phyloP scores from a whole-genome alignment of 83 land plant genomes.

The Picea engelmannii region DNA sequence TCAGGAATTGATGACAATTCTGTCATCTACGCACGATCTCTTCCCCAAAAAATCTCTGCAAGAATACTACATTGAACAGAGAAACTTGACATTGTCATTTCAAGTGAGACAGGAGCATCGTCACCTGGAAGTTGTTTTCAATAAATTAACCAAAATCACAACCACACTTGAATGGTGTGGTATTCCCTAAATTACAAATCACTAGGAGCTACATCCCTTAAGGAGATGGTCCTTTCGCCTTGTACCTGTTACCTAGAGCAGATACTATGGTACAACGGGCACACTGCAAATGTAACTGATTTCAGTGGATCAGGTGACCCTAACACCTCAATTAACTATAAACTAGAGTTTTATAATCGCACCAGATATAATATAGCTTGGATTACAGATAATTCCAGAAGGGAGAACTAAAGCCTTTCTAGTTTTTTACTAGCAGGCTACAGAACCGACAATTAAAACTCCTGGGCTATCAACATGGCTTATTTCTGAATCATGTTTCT shows the following conservation, averaged over 20 bases:
- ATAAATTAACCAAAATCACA: constrained; percentile 14
- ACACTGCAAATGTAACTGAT: constrained; percentile 12
- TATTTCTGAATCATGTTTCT: constrained; percentile 10
- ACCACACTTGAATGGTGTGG: constrained; percentile 15
- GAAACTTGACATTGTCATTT: no score
- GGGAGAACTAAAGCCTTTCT: background rate
- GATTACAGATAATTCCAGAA: background rate
- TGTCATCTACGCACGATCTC: no score
- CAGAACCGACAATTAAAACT: constrained; percentile 19
- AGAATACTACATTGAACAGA: no score
- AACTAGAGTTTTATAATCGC: constrained; percentile 11
- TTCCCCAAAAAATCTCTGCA: no score
- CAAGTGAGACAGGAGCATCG: background rate
- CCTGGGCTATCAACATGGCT: background rate
- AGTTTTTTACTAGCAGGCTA: constrained; percentile 6
- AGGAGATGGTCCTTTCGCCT: background rate
- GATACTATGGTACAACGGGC: constrained; percentile 15
- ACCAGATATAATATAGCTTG: constrained; percentile 4
- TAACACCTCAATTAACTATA: background rate
- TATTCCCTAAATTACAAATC: background rate
- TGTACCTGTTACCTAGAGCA: constrained; percentile 7
- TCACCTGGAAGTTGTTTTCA: background rate
- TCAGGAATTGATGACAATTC: no score
- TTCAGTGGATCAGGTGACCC: constrained; percentile 6
- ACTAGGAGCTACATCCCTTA: background rate